Evolutionary conservation across 148 eudicot species (phyloP).

Genomic region (Salicornia ramosissima): DNA sequence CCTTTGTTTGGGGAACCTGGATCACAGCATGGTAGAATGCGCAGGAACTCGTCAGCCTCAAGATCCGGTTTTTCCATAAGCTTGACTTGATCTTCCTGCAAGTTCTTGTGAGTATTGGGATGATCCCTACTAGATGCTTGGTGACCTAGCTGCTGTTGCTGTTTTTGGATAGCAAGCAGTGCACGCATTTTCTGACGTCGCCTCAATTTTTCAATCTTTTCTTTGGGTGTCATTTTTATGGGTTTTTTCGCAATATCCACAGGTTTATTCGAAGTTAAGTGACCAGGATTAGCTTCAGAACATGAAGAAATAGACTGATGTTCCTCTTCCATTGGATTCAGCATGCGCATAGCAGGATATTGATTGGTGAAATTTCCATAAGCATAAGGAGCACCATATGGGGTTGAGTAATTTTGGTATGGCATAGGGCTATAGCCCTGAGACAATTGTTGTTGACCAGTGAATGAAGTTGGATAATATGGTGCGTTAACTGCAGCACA

Average conservation of each 20-base stretch:
- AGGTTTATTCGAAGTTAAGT: conserved; percentile 29
- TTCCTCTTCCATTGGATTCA: conserved; percentile 33
- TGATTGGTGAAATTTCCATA: conserved; percentile 35
- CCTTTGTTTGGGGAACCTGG: conserved; percentile 38
- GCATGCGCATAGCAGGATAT: conserved; percentile 21
- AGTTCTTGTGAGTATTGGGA: conserved; percentile 22
- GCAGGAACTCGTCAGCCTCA: conserved; percentile 32
- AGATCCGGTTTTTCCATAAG: conserved; percentile 33
- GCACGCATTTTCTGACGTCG: conserved; percentile 80
- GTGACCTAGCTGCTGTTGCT: conserved; percentile 52
- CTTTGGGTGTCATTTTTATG: conserved; percentile 66
- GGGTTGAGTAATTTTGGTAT: conserved; percentile 30
- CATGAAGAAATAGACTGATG: conserved; percentile 30
- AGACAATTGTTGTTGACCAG: conserved; percentile 32
- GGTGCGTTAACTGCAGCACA: conserved; percentile 22
- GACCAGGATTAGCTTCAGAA: conserved; percentile 30
- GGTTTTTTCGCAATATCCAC: conserved; percentile 27
- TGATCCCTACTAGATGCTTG: conserved; percentile 29
- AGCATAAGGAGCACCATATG: conserved; percentile 28
- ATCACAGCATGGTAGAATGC: conserved; percentile 33
- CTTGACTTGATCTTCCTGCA: conserved; percentile 22
- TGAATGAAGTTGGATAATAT: conserved; percentile 25
- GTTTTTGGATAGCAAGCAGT: conserved; percentile 74
- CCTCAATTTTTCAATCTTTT: conserved; percentile 82
- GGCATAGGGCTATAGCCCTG: conserved; percentile 30